A percentile compares a stretch with the other conserved stretches of the same genome.
Evolutionary conservation across 129 eudicot species (phyloP).

Genomic region (Chrysanthemum seticuspe): DNA sequence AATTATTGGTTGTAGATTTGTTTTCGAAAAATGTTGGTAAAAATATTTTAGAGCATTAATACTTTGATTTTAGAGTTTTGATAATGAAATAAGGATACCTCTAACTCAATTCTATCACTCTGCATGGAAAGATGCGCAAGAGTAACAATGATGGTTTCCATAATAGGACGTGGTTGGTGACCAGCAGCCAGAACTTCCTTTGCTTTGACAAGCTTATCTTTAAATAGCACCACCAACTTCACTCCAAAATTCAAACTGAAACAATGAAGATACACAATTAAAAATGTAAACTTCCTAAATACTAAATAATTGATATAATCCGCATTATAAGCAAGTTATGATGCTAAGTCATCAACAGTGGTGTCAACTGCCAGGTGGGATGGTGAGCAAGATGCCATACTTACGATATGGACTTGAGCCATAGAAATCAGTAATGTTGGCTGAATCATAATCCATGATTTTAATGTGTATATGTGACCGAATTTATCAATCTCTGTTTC

Average conservation of each 20-base stretch:
- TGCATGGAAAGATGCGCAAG: conserved; percentile 76
- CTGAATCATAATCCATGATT: too few species aligned
- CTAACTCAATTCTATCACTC: conserved; percentile 83
- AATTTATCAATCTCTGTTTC: too few species aligned
- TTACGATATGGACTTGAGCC: too few species aligned
- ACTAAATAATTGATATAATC: background rate
- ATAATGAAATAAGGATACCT: conserved; percentile 46
- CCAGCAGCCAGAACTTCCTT: conserved; percentile 77
- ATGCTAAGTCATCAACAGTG: background rate
- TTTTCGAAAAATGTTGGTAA: too few species aligned
- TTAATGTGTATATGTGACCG: too few species aligned
- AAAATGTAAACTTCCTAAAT: background rate
- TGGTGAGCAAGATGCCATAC: too few species aligned
- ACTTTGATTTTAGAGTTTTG: too few species aligned
- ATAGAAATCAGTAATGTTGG: too few species aligned
- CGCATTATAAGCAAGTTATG: background rate
- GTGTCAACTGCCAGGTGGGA: too few species aligned
- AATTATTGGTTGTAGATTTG: too few species aligned
- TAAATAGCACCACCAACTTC: conserved; percentile 56
- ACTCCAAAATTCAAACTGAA: conserved; percentile 80
- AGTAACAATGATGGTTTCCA: conserved; percentile 82
- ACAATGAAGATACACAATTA: conserved; percentile 18
- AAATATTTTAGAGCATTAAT: too few species aligned
- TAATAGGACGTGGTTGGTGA: conserved; percentile 58
- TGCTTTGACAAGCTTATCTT: conserved; percentile 57